Percentiles rank a stretch among this genome's conserved stretches.
Evolutionary conservation across 495 filamentous ascomycete species (phyloP).

Genomic region (Jackrogersella multiformis): DNA sequence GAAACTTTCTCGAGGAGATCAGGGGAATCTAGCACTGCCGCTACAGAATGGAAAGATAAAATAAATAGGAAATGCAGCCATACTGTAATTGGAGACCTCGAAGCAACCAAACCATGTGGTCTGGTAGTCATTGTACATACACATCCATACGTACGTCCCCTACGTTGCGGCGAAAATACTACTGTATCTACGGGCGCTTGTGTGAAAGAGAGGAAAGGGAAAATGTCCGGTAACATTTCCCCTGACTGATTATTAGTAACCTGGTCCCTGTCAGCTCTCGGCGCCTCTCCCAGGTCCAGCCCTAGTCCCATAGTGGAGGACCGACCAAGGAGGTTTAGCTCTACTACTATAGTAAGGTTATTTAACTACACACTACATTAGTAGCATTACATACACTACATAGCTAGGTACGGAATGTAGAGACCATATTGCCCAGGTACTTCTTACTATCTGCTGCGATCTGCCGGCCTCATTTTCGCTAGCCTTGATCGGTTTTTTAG

Average conservation of each 20-base stretch:
- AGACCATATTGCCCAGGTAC: no score
- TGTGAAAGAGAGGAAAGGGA: constrained; percentile 24
- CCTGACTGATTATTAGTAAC: constrained; percentile 41
- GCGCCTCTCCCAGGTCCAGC: constrained; percentile 21
- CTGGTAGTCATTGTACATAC: constrained; percentile 35
- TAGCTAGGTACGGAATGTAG: no score
- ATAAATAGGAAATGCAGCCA: constrained; percentile 17
- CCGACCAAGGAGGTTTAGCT: constrained; percentile 24
- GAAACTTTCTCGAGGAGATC: constrained; percentile 34
- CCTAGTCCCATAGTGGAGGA: constrained; percentile 34
- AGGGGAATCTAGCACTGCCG: constrained; percentile 29
- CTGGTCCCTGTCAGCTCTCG: constrained; percentile 37
- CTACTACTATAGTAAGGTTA: no score
- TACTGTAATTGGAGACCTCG: constrained; percentile 23
- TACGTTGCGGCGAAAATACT: constrained; percentile 40
- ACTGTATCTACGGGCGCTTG: constrained; percentile 32
- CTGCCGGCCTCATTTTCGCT: constrained; percentile 41
- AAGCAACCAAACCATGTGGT: constrained; percentile 51
- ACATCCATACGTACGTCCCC: constrained; percentile 23
- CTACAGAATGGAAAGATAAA: not conserved
- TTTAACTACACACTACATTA: constrained; percentile 19
- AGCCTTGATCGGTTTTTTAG: constrained; percentile 17
- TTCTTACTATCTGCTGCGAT: constrained; percentile 34
- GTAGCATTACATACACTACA: not conserved
- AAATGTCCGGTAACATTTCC: constrained; percentile 44